A percentile compares a stretch with the other conserved stretches of the same genome.
Conservation (phyloP, 768 basidiomycete genomes). For the Cystobasidium onofrii region DNA sequence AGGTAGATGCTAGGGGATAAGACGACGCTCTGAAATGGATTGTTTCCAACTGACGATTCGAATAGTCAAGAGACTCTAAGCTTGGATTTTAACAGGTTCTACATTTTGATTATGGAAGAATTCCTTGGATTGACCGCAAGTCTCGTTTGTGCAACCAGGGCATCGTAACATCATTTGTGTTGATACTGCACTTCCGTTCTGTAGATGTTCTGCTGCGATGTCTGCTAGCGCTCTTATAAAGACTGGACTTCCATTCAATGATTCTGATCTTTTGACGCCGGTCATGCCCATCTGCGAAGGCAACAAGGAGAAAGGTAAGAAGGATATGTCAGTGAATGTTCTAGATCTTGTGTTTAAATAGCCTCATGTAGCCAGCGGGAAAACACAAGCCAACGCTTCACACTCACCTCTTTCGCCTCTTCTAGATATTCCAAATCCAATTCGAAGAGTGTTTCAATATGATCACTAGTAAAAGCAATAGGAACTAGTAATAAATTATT, state of each 20-base stretch:
- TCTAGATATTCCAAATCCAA: slow-evolving; percentile 85
- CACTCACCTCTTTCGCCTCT: slow-evolving; percentile 79
- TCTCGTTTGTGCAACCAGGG: slow-evolving; percentile 83
- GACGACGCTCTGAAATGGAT: too few relatives aligned
- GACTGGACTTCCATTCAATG: slow-evolving; percentile 88
- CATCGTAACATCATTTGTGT: slow-evolving; percentile 57
- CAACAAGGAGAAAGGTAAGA: background rate
- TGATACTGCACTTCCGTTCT: slow-evolving; percentile 44
- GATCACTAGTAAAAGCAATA: slow-evolving; percentile 97
- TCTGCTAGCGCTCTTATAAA: slow-evolving; percentile 93
- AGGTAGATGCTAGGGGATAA: too few relatives aligned
- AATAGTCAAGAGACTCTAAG: too few relatives aligned
- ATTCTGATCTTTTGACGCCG: slow-evolving; percentile 76
- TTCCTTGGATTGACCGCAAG: slow-evolving; percentile 75
- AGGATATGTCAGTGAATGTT: background rate
- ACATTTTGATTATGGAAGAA: slow-evolving; percentile 55
- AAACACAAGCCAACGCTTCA: background rate
- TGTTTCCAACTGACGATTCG: too few relatives aligned
- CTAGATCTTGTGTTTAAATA: too few relatives aligned
- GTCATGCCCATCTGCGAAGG: slow-evolving; percentile 65
- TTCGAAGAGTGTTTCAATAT: slow-evolving; percentile 97
- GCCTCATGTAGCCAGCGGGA: too few relatives aligned
- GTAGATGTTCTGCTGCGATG: slow-evolving; percentile 71
- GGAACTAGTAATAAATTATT: slow-evolving; percentile 65
- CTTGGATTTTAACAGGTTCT: background rate